phyloP scores from a whole-genome alignment of 2,329 filamentous ascomycete species.

The Rosellinia necatrix region DNA sequence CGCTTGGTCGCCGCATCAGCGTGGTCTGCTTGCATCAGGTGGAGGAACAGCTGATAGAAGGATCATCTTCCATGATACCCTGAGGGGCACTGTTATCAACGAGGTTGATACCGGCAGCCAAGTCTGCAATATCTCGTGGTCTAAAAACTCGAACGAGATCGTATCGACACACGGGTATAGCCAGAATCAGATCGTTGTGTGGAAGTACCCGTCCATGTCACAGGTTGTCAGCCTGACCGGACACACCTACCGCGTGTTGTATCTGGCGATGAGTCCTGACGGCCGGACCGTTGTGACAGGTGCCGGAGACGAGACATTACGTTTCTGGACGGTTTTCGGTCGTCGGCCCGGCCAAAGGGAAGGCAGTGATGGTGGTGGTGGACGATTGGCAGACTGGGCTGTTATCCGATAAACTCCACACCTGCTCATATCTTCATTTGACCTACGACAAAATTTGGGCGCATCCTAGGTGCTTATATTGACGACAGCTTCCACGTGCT shows the following conservation, averaged over 20 bases:
- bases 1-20: constrained; percentile 95
- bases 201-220: constrained; percentile 99
- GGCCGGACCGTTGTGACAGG: constrained; percentile 93
- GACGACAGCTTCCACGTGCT: constrained; percentile 19
- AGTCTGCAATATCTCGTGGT: constrained; percentile 98
- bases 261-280: constrained; percentile 96
- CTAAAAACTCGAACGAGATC: constrained; percentile 95
- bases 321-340: constrained; percentile 97
- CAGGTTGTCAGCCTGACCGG: constrained; percentile 94
- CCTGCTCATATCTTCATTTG: constrained; percentile 16
- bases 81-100: constrained; percentile 78
- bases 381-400: constrained; percentile 77
- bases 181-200: constrained; percentile 98
- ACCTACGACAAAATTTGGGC: constrained; percentile 18
- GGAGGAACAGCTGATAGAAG: constrained; percentile 94
- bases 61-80: constrained; percentile 98
- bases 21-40: constrained; percentile 90
- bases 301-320: constrained; percentile 90
- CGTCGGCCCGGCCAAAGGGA: constrained; percentile 75
- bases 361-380: constrained; percentile 63
- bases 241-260: constrained; percentile 94
- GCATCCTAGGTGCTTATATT: constrained; percentile 28
- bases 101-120: constrained; percentile 97
- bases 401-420: constrained; percentile 67
- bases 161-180: constrained; percentile 97